Conservation (phyloP, 1,284 basidiomycete species). For the Fistulinella cinereoalba region DNA sequence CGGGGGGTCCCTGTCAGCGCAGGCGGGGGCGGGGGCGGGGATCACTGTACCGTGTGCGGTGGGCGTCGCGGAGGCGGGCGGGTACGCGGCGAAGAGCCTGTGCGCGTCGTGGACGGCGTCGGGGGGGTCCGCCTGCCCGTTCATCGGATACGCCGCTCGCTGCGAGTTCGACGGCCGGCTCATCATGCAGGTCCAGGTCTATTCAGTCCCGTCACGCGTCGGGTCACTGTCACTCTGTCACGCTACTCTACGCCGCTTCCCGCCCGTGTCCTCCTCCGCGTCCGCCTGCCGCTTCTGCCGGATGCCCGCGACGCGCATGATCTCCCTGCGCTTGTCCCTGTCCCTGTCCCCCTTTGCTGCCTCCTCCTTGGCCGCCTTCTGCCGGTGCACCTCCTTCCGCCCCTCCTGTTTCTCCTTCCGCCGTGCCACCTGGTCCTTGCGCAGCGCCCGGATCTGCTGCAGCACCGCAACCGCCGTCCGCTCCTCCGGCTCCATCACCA, state of each 20-base stretch:
- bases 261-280: slow-evolving; percentile 48
- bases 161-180: too few species aligned
- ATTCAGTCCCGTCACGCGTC: too few species aligned
- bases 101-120: slow-evolving; percentile 61
- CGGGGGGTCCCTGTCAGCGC: slow-evolving; percentile 16
- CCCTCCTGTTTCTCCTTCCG: slow-evolving; percentile 84
- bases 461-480: slow-evolving; percentile 88
- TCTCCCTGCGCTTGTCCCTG: slow-evolving; percentile 77
- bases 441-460: slow-evolving; percentile 91
- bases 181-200: too few species aligned
- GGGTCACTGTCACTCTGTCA: slow-evolving; percentile 27
- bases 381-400: slow-evolving; percentile 58
- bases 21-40: too few species aligned
- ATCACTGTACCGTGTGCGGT: slow-evolving; percentile 55
- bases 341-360: slow-evolving; percentile 67
- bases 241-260: slow-evolving; percentile 47
- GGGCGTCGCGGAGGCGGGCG: slow-evolving; percentile 67
- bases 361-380: slow-evolving; percentile 73
- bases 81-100: slow-evolving; percentile 58
- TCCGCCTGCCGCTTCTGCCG: slow-evolving; percentile 68
- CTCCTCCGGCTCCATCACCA: slow-evolving; percentile 94
- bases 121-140: slow-evolving; percentile 17
- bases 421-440: slow-evolving; percentile 81
- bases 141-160: too few species aligned
- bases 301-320: slow-evolving; percentile 71